Evolutionary conservation across 169 alveolate species (phyloP).

Genomic region (Plasmodium berghei): DNA sequence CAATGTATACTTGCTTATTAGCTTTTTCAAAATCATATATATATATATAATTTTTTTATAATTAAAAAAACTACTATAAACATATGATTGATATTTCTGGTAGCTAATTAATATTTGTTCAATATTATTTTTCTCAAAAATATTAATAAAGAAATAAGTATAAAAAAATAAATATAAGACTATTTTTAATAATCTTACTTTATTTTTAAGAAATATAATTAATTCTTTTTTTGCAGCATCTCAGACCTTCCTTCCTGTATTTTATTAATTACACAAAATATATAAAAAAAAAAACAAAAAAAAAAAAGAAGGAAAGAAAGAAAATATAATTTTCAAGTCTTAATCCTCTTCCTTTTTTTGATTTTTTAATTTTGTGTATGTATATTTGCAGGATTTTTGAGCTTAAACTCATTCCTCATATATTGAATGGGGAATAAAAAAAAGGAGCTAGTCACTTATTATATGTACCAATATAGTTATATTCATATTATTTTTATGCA

Average conservation of each 20-base stretch:
- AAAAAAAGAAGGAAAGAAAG: conserved; percentile 17
- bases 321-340: neutral
- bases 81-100: conserved; percentile 70
- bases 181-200: conserved; percentile 6
- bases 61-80: neutral
- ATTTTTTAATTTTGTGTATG: conserved; percentile 55
- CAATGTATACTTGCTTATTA: conserved; percentile 77
- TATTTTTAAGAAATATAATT: neutral
- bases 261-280: conserved; percentile 65
- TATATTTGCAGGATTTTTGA: conserved; percentile 78
- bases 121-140: conserved; percentile 76
- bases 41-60: neutral
- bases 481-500: no score
- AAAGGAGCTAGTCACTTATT: neutral
- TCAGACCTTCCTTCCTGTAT: conserved; percentile 80
- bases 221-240: conserved; percentile 72
- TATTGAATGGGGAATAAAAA: neutral
- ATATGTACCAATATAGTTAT: no score
- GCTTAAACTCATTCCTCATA: conserved; percentile 76
- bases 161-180: neutral
- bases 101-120: conserved; percentile 75
- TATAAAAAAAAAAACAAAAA: conserved; percentile 7
- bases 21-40: conserved; percentile 75
- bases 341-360: neutral
- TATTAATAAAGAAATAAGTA: conserved; percentile 38